These are phyloP conservation scores for Debaryomyces subglobosus DNA, from an alignment of 1,139 yeast species.

Conservation along the genomic window DNA sequence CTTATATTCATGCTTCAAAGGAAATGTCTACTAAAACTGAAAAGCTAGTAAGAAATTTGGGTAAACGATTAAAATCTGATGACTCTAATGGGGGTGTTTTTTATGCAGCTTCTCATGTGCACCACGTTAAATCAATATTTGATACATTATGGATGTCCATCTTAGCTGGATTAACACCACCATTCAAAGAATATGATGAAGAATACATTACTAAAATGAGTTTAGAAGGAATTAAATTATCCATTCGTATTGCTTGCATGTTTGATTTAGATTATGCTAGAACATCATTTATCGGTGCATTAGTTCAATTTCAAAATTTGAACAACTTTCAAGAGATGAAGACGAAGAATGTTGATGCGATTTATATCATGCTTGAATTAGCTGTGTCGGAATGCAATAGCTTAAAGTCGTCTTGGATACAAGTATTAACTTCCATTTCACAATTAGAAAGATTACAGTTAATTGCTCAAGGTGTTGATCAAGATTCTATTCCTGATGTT, in stretches of 20 bases:
- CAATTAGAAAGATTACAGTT: conserved; percentile 90
- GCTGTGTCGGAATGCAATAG: conserved; percentile 79
- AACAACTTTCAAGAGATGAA: conserved; percentile 80
- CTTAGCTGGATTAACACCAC: conserved; percentile 90
- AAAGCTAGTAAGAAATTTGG: conserved; percentile 72
- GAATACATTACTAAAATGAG: conserved; percentile 70
- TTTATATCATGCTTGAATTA: conserved; percentile 70
- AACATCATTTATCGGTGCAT: conserved; percentile 85
- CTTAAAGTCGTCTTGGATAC: conserved; percentile 78
- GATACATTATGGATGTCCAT: conserved; percentile 97
- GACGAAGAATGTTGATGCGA: conserved; percentile 79
- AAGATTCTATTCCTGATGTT: conserved; percentile 84
- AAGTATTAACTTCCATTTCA: conserved; percentile 77
- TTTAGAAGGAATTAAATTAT: conserved; percentile 81
- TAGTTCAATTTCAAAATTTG: conserved; percentile 83
- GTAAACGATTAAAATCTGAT: conserved; percentile 46
- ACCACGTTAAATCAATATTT: conserved; percentile 90
- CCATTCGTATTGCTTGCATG: conserved; percentile 82
- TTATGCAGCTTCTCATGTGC: conserved; percentile 71
- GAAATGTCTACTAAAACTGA: conserved; percentile 93
- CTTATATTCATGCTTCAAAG: conserved; percentile 87
- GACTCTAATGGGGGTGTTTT: conserved; percentile 32
- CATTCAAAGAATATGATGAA: conserved; percentile 88
- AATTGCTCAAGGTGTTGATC: conserved; percentile 86
- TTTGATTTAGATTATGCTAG: conserved; percentile 86